Evolutionary conservation across 2,329 filamentous ascomycete genomes (phyloP).

Genomic region (Daldinia sp.): DNA sequence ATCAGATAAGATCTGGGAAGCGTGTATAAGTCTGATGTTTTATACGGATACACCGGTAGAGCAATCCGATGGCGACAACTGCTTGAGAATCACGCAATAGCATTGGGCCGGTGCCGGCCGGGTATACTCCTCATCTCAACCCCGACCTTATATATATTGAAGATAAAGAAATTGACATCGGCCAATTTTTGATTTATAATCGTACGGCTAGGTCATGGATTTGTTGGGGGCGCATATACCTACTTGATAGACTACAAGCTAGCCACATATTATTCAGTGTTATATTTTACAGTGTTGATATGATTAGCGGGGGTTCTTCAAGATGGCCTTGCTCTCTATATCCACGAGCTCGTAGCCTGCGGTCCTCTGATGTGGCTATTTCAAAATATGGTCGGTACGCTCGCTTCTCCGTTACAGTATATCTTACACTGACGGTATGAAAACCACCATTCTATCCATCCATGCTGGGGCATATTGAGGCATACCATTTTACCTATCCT

Average conservation of each 20-base stretch:
- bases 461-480: too few relatives aligned
- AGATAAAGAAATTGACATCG: background rate
- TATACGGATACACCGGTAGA: constrained; percentile 22
- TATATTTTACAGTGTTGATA: background rate
- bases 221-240: background rate
- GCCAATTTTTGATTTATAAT: constrained; percentile 30
- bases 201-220: constrained; percentile 3
- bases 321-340: too few relatives aligned
- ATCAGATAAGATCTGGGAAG: background rate
- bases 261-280: background rate
- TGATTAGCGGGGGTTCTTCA: too few relatives aligned
- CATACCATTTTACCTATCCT: too few relatives aligned
- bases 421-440: too few relatives aligned
- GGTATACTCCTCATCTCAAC: constrained; percentile 24
- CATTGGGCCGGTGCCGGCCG: constrained; percentile 33
- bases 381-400: too few relatives aligned
- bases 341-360: too few relatives aligned
- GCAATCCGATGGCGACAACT: constrained; percentile 33
- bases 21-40: constrained; percentile 1
- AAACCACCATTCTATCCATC: too few relatives aligned
- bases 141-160: constrained; percentile 6
- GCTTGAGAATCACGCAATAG: constrained; percentile 37
- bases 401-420: too few relatives aligned
- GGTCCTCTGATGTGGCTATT: too few relatives aligned
- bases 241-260: constrained; percentile 16